Percentiles rank a stretch among this genome's conserved stretches.
Evolutionary conservation across 2,329 filamentous ascomycete species (phyloP).

Genomic region (Penicillium crustosum): DNA sequence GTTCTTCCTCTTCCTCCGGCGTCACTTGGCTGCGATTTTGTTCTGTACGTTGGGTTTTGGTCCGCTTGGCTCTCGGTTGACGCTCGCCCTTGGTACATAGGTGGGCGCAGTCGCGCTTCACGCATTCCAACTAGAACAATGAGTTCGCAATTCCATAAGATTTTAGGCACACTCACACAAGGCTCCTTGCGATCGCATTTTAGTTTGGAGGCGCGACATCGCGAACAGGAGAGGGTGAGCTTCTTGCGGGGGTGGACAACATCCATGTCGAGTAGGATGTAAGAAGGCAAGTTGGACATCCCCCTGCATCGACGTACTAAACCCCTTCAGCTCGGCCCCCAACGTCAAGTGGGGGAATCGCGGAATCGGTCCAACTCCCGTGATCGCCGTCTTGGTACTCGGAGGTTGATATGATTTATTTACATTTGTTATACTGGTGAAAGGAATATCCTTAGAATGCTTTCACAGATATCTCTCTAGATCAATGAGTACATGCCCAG

Average conservation of each 20-base stretch:
- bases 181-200: not conserved
- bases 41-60: not conserved
- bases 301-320: not conserved
- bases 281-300: not conserved
- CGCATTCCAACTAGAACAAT: not conserved
- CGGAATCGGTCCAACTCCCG: no score
- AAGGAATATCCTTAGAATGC: no score
- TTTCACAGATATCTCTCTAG: no score
- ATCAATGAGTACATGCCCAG: no score
- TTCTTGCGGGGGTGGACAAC: not conserved
- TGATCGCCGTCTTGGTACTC: no score
- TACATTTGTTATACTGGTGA: no score
- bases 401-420: no score
- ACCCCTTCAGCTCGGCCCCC: no score
- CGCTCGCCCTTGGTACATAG: not conserved
- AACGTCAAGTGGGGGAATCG: no score
- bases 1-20: not conserved
- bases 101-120: not conserved
- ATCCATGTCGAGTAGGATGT: not conserved
- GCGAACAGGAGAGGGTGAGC: not conserved
- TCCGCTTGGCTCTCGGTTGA: not conserved
- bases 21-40: not conserved
- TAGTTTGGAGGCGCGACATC: not conserved
- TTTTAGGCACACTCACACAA: not conserved
- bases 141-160: not conserved